phyloP scores from a whole-genome alignment of 1,139 yeast genomes.

The Diutina sp. region DNA sequence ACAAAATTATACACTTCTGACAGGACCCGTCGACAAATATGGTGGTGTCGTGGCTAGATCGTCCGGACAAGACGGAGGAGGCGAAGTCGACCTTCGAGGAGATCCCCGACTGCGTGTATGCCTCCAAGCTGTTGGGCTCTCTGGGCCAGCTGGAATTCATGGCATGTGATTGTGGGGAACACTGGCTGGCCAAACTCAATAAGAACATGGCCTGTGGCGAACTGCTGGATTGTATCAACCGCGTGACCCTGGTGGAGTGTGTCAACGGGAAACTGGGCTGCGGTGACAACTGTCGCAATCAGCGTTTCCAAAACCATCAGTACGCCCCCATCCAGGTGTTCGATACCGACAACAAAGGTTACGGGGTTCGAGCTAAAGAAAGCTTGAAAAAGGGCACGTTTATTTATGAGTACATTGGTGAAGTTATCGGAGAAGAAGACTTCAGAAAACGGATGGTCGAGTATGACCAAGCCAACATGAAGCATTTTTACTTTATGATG shows the following conservation, averaged over 20 bases:
- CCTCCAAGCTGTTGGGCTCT: conserved; percentile 44
- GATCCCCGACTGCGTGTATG: conserved; percentile 49
- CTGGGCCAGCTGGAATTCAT: conserved; percentile 60
- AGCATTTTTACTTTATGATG: conserved; percentile 97
- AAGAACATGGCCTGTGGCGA: conserved; percentile 70
- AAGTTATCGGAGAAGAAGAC: conserved; percentile 66
- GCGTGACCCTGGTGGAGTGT: conserved; percentile 90
- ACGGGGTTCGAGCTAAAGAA: conserved; percentile 66
- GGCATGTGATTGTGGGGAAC: conserved; percentile 78
- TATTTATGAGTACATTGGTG: conserved; percentile 88
- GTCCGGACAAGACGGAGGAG: conserved; percentile 2
- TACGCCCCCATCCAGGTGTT: conserved; percentile 69
- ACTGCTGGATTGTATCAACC: conserved; percentile 79
- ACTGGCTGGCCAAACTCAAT: conserved; percentile 21
- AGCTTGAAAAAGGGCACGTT: conserved; percentile 51
- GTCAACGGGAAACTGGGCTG: conserved; percentile 59
- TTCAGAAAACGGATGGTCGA: conserved; percentile 64
- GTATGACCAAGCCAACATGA: conserved; percentile 59
- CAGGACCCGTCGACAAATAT: not conserved
- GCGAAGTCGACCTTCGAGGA: conserved; percentile 20
- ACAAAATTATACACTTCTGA: not conserved
- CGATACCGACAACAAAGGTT: conserved; percentile 76
- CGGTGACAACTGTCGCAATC: conserved; percentile 74
- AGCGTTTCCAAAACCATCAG: conserved; percentile 66
- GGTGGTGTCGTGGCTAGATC: not conserved